Conservation (phyloP, 257 asterid species). For the Lycium barbarum region DNA sequence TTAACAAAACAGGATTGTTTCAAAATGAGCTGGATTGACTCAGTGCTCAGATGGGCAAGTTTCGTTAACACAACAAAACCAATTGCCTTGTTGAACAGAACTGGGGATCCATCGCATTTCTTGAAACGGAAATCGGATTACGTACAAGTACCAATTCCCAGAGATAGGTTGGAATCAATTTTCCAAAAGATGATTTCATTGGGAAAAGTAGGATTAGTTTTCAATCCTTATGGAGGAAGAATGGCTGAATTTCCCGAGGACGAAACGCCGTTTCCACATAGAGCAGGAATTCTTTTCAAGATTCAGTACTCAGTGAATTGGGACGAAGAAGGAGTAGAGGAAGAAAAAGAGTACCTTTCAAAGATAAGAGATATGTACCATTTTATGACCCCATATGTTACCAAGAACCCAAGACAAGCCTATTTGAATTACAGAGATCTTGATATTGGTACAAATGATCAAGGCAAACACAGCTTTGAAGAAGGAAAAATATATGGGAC, state of each 20-base stretch:
- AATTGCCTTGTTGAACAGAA: constrained; percentile 33
- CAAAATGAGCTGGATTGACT: constrained; percentile 50
- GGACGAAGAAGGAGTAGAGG: constrained; percentile 39
- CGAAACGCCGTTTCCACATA: constrained; percentile 51
- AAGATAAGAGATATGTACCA: constrained; percentile 24
- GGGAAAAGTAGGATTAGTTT: constrained; percentile 37
- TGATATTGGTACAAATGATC: constrained; percentile 46
- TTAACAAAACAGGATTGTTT: constrained; percentile 39
- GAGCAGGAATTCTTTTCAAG: constrained; percentile 47
- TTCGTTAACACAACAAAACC: constrained; percentile 30
- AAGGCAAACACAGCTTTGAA: constrained; percentile 14
- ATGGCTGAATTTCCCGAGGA: constrained; percentile 37
- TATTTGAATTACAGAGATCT: constrained; percentile 56
- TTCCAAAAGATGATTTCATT: constrained; percentile 33
- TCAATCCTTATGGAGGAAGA: constrained; percentile 53
- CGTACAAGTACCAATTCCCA: constrained; percentile 36
- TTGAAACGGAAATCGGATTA: constrained; percentile 52
- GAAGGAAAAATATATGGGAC: too few species aligned
- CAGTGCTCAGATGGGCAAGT: constrained; percentile 46
- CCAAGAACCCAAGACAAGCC: constrained; percentile 50
- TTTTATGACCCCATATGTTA: constrained; percentile 52
- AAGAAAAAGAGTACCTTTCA: constrained; percentile 22
- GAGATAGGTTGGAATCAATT: constrained; percentile 32
- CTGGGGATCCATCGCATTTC: background rate
- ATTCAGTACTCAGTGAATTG: constrained; percentile 46